Base-by-base conservation (phyloP, 2,329 filamentous ascomycete genomes). In the Scedosporium dehoogii region DNA sequence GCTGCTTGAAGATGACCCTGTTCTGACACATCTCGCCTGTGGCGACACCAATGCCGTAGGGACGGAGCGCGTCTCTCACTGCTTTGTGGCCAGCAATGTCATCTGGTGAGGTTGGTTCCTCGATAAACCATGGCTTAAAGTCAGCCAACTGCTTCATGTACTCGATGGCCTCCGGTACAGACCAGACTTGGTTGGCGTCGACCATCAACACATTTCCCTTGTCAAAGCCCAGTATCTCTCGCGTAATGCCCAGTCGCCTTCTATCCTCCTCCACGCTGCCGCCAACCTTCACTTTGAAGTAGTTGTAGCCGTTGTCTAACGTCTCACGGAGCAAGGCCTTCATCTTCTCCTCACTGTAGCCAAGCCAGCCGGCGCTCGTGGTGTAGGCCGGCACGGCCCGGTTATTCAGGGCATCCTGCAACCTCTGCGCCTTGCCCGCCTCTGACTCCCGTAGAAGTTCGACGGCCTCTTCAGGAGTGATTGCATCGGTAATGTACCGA, bases 1-100 rank as follows among this genome's bases (percentile, higher is more conserved):
- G 84, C 76, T 96, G 92, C 82, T 96, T 96, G 84, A 96, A 96
- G 70, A 96, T 85, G 67, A 96, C 90, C 46, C 92, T 86, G 79
- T 96, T 96, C 79, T 96, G 92, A 78, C 91, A 94, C 91, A 96
- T 96, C 78, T 96, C 92, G 66, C 92, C 92, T 0, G 92, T 96
- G 6, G 92, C 92, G 4, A 96, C 92, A 63, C 90, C 90, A 69
- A 96, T 91, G 63, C 84, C 84, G 70, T 85, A 79, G 0, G 89
- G 86, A 69, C 83, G 82, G 10, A 96, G 85, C 3, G 91, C 91
- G 65, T 93, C 88, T 60, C 90, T 86, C 69, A 96, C 86, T 3
- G 90, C 88, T 71, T 89, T 90, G 81, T 96, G 92, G 63, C 92
- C 92, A 62, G 94, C 85, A 63, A 96, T 86, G 73, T 96, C 92